A percentile compares a stretch with the other conserved stretches of the same genome.
phyloP scores from a whole-genome alignment of 441 rosid species.

The Omphalea diandra region DNA sequence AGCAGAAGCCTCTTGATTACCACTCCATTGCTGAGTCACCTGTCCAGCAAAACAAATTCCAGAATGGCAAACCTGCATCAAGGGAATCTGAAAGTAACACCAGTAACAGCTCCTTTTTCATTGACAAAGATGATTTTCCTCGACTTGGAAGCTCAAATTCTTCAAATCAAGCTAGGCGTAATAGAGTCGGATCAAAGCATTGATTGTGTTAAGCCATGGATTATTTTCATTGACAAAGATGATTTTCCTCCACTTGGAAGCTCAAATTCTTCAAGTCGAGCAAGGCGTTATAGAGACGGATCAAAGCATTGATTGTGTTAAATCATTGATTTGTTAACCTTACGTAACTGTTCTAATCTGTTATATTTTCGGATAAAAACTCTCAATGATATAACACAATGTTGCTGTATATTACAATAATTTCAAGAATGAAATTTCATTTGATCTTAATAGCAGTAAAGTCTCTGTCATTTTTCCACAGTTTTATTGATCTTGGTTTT shows the following conservation, averaged over 20 bases:
- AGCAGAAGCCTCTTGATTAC: constrained; percentile 4
- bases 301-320: neutral
- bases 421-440: too few relatives aligned
- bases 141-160: constrained; percentile 24
- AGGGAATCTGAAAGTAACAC: neutral
- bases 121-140: constrained; percentile 31
- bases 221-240: constrained; percentile 3
- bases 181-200: neutral
- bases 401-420: neutral
- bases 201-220: neutral
- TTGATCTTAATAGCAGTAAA: too few relatives aligned
- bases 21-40: constrained; percentile 6
- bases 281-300: neutral
- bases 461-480: too few relatives aligned
- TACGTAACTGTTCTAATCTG: neutral
- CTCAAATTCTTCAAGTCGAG: constrained; percentile 8
- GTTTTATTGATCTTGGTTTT: too few relatives aligned
- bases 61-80: neutral
- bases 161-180: neutral
- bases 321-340: neutral
- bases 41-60: constrained; percentile 5
- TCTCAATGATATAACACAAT: neutral
- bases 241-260: constrained; percentile 36
- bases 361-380: neutral
- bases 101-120: neutral